Conservation (phyloP, 352 stramenopile genomes). For the Pythium folliculosum region DNA sequence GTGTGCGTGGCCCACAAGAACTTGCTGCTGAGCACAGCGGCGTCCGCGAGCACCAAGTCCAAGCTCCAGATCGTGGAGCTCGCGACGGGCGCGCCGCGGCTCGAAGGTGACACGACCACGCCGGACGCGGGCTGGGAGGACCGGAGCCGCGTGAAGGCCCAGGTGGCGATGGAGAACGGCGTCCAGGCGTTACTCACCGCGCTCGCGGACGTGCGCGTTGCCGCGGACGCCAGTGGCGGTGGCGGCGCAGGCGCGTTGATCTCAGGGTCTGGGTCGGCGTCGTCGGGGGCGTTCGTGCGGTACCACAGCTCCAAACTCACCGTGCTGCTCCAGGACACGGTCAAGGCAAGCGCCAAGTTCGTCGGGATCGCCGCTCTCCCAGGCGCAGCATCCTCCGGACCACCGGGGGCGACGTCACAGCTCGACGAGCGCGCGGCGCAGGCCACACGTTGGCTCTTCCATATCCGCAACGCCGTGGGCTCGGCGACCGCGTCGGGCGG, state of each 20-base stretch:
- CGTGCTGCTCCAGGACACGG: slow-evolving; percentile 71
- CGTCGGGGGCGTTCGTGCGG: slow-evolving; percentile 55
- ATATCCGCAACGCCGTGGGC: slow-evolving; percentile 45
- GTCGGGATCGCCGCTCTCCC: slow-evolving; percentile 45
- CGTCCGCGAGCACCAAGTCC: slow-evolving; percentile 35
- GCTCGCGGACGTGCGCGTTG: slow-evolving; percentile 51
- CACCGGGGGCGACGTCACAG: neutral
- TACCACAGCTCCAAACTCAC: slow-evolving; percentile 84
- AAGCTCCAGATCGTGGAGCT: slow-evolving; percentile 80
- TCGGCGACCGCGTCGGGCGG: slow-evolving; percentile 5
- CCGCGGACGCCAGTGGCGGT: neutral
- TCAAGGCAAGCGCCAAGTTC: slow-evolving; percentile 65
- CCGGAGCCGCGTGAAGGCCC: slow-evolving; percentile 42
- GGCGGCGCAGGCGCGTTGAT: neutral
- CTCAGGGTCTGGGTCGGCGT: neutral
- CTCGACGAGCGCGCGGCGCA: slow-evolving; percentile 10
- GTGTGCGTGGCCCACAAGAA: slow-evolving; percentile 62
- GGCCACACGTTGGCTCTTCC: slow-evolving; percentile 46
- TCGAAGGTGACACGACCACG: neutral
- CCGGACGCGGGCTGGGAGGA: slow-evolving; percentile 19
- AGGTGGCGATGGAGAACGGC: slow-evolving; percentile 63
- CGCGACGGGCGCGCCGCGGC: slow-evolving; percentile 29
- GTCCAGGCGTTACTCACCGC: slow-evolving; percentile 54
- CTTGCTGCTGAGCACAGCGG: slow-evolving; percentile 34
- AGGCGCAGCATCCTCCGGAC: neutral